Base-by-base conservation (phyloP, 805 yeast genomes). In the Lipomyces mesembrius region DNA sequence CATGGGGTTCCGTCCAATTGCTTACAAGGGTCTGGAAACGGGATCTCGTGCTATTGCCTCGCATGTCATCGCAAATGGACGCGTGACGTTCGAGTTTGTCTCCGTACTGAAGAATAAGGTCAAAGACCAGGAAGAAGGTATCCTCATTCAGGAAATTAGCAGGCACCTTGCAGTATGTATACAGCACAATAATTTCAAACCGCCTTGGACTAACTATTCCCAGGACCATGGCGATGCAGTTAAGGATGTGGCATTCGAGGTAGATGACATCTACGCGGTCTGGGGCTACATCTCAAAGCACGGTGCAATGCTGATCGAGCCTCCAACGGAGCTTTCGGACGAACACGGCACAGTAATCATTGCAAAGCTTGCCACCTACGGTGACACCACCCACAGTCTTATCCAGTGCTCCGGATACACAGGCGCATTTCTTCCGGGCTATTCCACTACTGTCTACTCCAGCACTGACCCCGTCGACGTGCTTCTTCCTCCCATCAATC, bases 171-270 rank as follows among this genome's bases (percentile, higher is more conserved):
- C 55, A 11, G 55, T 52, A 52, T 1, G 55, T 52, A 12, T 25
- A 37, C 9, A 43, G 39, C 12, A 37, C 39, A 37, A 37, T 1
- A 43, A 43, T 17, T 43, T n/a, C 22, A 7, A 5, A n/a, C 49
- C 8, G 49, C 3, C 20, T 6, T 37, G 17, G 43, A 37, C 17
- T 37, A 37, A 37, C n/a, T 69, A 75, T 9, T 74, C 70, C 43
- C 34, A 56, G 59, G 75, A 72, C 2, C 96, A 91, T 75, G 93
- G 95, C 0, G 92, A 89, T 75, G 90, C 91, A 6, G 91, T 91
- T 12, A 85, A 85, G 75, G 95, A 91, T 73, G 85, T 91, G 8
- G 84, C 91, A 0, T 88, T 91, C 72, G 74, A 74, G 20, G 94
- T 89, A 0, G 79, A 77, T 5, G 79, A 87, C 71, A 85, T 85